These are phyloP conservation scores for Priceomyces carsonii DNA, from an alignment of 805 yeast genomes.

Conservation along the genomic window DNA sequence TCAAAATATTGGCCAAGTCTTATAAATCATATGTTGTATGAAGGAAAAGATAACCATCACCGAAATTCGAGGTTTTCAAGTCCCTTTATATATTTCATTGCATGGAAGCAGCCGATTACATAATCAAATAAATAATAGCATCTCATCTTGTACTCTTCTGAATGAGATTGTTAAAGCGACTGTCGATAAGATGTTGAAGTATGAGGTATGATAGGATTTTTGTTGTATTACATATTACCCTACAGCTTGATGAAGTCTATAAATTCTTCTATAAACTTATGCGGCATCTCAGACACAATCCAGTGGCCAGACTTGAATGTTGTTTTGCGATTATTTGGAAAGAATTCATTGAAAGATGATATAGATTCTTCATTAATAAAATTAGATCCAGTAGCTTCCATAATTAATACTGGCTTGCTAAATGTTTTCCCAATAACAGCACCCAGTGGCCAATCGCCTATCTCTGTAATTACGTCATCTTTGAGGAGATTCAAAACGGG, in stretches of 20 bases:
- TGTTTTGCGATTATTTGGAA: constrained; percentile 17
- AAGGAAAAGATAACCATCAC: constrained; percentile 5
- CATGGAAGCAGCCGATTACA: constrained; percentile 4
- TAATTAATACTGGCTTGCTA: constrained; percentile 38
- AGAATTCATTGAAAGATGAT: constrained; percentile 24
- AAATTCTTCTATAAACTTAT: constrained; percentile 21
- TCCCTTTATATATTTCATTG: constrained; percentile 5
- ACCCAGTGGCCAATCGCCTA: constrained; percentile 28
- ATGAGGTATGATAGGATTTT: too few relatives aligned
- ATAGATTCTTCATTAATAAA: constrained; percentile 37
- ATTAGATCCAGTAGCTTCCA: constrained; percentile 44
- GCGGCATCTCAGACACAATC: constrained; percentile 42
- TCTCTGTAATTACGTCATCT: constrained; percentile 13
- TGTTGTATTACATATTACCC: too few relatives aligned
- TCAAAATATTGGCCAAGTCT: too few relatives aligned
- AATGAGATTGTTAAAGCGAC: background rate
- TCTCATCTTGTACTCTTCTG: background rate
- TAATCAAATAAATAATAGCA: too few relatives aligned
- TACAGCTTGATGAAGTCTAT: too few relatives aligned
- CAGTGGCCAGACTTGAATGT: constrained; percentile 37
- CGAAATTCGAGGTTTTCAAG: constrained; percentile 4
- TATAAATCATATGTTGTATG: too few relatives aligned
- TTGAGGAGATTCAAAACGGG: constrained; percentile 26
- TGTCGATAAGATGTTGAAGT: background rate
- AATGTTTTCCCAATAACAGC: constrained; percentile 11